Percentiles rank a stretch among this genome's conserved stretches.
phyloP scores from a whole-genome alignment of 2,329 filamentous ascomycete genomes.

The Leptographium procerum region DNA sequence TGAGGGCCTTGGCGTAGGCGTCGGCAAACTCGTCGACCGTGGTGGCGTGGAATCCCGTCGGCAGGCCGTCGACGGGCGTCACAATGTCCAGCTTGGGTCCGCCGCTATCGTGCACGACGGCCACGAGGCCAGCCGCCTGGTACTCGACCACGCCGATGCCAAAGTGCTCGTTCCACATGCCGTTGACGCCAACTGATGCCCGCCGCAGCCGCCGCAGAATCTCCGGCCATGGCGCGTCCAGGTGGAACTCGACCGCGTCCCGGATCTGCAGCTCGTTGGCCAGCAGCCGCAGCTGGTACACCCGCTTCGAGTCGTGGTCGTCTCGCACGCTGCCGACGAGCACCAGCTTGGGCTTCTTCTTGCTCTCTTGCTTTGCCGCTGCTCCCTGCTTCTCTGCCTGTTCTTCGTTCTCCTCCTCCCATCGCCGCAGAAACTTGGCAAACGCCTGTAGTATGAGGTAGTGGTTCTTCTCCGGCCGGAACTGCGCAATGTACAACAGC shows the following conservation, averaged over 20 bases:
- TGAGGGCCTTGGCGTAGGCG: conserved; percentile 67
- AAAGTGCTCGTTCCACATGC: conserved; percentile 99
- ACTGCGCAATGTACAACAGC: conserved; percentile 91
- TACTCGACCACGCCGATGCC: conserved; percentile 98
- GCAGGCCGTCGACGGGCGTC: conserved; percentile 61
- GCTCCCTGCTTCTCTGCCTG: neutral
- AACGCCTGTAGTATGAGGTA: conserved; percentile 77
- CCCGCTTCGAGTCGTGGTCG: conserved; percentile 64
- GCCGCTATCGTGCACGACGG: conserved; percentile 86
- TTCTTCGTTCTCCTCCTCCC: neutral
- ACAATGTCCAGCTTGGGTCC: conserved; percentile 94
- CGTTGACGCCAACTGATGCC: conserved; percentile 81
- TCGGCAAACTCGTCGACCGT: conserved; percentile 68
- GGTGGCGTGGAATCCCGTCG: conserved; percentile 82
- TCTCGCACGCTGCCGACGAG: conserved; percentile 90
- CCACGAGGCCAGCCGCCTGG: conserved; percentile 85
- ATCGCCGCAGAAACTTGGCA: conserved; percentile 55
- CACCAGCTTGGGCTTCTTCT: conserved; percentile 48
- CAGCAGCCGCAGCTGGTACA: conserved; percentile 79
- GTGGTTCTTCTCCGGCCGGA: conserved; percentile 96
- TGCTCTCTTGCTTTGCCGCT: neutral
- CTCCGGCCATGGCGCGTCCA: conserved; percentile 80
- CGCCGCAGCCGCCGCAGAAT: conserved; percentile 69
- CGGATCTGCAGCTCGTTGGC: conserved; percentile 79
- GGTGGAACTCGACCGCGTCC: conserved; percentile 74